Evolutionary conservation across 1,284 basidiomycete genomes (phyloP).

Genomic region (Fomitopsis schrenkii): DNA sequence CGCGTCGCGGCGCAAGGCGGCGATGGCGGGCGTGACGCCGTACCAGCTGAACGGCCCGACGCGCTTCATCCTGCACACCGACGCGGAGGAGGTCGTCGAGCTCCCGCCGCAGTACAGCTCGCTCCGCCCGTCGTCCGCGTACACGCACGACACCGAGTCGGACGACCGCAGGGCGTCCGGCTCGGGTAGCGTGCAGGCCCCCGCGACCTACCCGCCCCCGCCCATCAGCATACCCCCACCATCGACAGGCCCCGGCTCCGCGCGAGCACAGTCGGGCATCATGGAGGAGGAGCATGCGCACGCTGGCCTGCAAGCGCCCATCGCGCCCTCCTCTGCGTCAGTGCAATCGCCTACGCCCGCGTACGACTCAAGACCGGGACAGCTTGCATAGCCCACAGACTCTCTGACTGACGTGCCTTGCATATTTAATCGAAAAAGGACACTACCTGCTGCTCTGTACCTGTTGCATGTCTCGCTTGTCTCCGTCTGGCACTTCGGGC

Average conservation of each 20-base stretch:
- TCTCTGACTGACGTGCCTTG: not conserved
- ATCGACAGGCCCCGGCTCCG: not conserved
- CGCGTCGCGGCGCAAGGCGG: conserved; percentile 45
- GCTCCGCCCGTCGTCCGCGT: conserved; percentile 27
- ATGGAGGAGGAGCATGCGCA: conserved; percentile 6
- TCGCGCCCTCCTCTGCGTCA: conserved; percentile 8
- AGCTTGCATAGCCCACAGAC: not conserved
- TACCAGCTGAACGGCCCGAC: conserved; percentile 36
- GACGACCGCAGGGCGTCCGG: not conserved
- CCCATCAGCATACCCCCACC: not conserved
- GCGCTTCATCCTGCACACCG: conserved; percentile 68
- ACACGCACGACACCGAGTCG: conserved; percentile 1
- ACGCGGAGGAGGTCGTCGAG: conserved; percentile 63
- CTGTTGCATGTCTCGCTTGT: not conserved
- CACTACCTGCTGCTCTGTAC: not conserved
- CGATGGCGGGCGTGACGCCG: conserved; percentile 38
- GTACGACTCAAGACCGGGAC: not conserved
- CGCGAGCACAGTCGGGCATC: not conserved
- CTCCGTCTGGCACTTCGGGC: not conserved
- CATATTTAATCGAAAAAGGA: not conserved
- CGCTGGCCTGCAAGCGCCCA: conserved; percentile 9
- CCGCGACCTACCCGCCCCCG: not conserved
- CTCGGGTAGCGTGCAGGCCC: not conserved
- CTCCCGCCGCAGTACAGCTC: conserved; percentile 73
- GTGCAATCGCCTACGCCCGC: not conserved